Evolutionary conservation across 2,329 filamentous ascomycete species (phyloP), one percentile per base, ranked within the genome.

Genomic region (Pseudogymnoascus sp.): DNA sequence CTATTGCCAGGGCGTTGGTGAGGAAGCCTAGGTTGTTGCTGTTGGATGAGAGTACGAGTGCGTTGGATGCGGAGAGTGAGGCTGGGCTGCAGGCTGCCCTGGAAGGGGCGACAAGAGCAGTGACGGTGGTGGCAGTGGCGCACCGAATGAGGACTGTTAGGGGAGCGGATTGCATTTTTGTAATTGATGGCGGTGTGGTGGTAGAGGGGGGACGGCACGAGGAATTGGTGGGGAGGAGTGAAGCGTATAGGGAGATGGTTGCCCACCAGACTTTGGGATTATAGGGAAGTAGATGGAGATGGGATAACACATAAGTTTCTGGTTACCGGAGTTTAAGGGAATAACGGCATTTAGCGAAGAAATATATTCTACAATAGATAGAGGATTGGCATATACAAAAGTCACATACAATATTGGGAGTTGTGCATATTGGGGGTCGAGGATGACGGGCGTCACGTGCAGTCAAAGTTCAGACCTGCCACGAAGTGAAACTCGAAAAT

Each of bases 31-130:
- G 86, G 55, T 79, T 95, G 1, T 74, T 95, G 15, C 82, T 96
- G 39, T 79, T 95, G 0, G 91, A 96, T 68, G 91, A 95, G 77
- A 89, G 89, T 31, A 95, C 91, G 0, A 89, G 85, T 42, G 88
- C 88, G 3, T 79, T 96, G 2, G 91, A 94, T 70, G 82, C 82
- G 0, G 84, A 86, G 69, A 81, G 80, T 44, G 88, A 90, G 61
- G 77, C 79, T 1, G 75, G 86, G 8, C 81, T 95, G 27, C 83
- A 90, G 63, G 80, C 87, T 35, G 86, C 86, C 0, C 76, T 92
- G 51, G 83, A 88, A 71, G 76, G 74, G 62, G 84, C 79, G 0
- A 78, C 79, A 1, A 76, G 66, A 8, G 80, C 73, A 65, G 79
- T 81, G 51, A 85, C 82, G 0, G 81, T 84, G 17, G 77, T 86